These are phyloP conservation scores for Berberis vulgaris DNA, from an alignment of 164 flowering plant genomes.

Conservation along the genomic window DNA sequence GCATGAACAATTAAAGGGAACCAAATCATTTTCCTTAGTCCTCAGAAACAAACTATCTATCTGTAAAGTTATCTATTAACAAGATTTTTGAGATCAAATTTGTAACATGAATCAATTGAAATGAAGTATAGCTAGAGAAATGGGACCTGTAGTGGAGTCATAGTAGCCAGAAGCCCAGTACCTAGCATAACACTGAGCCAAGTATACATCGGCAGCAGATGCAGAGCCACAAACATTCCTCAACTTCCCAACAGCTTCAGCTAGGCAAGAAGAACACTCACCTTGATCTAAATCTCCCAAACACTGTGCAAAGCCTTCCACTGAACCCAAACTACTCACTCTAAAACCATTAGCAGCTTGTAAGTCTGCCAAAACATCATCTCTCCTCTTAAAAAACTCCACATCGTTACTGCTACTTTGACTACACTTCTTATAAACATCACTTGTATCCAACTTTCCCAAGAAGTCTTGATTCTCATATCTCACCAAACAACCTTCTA, in stretches of 20 bases:
- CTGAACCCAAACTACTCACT: slow-evolving; percentile 54
- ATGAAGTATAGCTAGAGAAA: background rate
- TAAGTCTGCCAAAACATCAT: slow-evolving; percentile 74
- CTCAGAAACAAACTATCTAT: too few relatives aligned
- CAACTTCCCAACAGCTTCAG: slow-evolving; percentile 52
- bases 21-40: too few relatives aligned
- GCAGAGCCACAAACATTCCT: slow-evolving; percentile 76
- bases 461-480: too few relatives aligned
- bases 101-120: background rate
- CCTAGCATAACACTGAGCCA: slow-evolving; percentile 76
- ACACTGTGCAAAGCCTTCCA: slow-evolving; percentile 79
- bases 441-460: slow-evolving; percentile 26
- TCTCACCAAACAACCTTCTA: too few relatives aligned
- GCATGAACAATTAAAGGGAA: too few relatives aligned
- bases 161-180: slow-evolving; percentile 90
- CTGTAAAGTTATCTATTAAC: background rate
- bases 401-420: slow-evolving; percentile 37
- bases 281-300: slow-evolving; percentile 51
- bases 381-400: slow-evolving; percentile 59
- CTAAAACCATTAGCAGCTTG: slow-evolving; percentile 41
- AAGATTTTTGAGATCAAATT: background rate
- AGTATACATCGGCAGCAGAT: slow-evolving; percentile 65
- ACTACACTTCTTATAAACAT: slow-evolving; percentile 69
- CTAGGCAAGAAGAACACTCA: slow-evolving; percentile 61
- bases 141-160: slow-evolving; percentile 36